A percentile compares a stretch with the other conserved stretches of the same genome.
Conservation (phyloP, 257 asterid genomes). For the Solanum chmielewskii region DNA sequence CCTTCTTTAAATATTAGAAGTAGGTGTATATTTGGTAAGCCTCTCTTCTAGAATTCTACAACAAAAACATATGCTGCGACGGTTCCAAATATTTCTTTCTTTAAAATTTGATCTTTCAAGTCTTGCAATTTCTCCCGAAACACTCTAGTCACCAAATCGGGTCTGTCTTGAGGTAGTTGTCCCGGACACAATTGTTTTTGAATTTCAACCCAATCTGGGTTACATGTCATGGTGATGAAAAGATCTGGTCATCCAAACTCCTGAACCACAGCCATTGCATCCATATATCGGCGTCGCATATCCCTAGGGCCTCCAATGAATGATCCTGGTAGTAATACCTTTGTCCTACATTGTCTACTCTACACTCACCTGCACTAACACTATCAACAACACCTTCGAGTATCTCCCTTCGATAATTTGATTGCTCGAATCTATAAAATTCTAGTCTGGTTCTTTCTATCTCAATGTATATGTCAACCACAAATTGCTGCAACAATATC, state of each 20-base stretch:
- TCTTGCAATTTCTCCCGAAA: not conserved
- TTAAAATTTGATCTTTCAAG: not conserved
- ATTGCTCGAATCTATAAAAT: not conserved
- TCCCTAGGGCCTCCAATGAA: not conserved
- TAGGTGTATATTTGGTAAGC: not conserved
- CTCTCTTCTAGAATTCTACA: not conserved
- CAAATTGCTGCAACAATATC: not conserved
- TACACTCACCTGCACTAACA: not conserved
- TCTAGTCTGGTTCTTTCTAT: not conserved
- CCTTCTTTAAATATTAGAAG: not conserved
- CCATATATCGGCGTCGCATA: not conserved
- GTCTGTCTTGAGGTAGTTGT: not conserved
- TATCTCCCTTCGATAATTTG: not conserved
- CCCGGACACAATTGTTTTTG: not conserved
- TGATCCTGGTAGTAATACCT: not conserved
- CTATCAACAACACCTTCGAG: not conserved
- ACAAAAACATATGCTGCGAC: not conserved
- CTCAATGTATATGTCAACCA: not conserved
- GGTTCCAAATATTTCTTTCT: not conserved
- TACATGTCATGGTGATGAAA: constrained; percentile 1
- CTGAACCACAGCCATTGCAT: not conserved
- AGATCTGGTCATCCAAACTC: not conserved
- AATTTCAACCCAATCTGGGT: not conserved
- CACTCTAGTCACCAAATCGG: not conserved
- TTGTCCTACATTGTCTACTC: not conserved